Evolutionary conservation across 768 basidiomycete species (phyloP), one percentile per base, ranked within the genome.

Genomic region (Neoboletus magnificus): DNA sequence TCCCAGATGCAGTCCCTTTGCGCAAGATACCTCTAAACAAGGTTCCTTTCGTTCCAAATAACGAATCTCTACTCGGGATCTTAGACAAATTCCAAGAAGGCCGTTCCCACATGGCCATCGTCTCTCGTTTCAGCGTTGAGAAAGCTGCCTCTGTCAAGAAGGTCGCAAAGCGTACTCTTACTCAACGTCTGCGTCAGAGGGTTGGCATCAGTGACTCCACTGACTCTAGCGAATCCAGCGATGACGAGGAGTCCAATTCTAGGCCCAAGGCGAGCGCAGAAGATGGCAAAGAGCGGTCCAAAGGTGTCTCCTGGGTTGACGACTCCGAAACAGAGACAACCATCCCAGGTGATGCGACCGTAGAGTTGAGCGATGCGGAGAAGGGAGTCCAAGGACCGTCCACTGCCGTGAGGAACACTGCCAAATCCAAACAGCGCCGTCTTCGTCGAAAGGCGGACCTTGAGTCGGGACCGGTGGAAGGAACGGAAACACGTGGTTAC

Each of bases 71-170:
- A 1, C 79, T 94, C 15, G 85, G 88, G 25, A 90, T 93, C 57
- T 77, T 95, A 32, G 92, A 94, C 69, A 87, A 79, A 57, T 95
- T 95, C 70, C 92, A 94, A 69, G 91, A 93, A 65, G 93, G 91
- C 5, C 80, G 91, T 30, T 91, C 88, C 40, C 93, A 96, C 67
- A 94, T 96, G 83, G 93, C 93, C 22, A 89, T 95, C 61, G 91
- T 94, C 50, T 85, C 85, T 58, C 83, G 90, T 43, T 83, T 89
- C 61, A 87, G 84, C 50, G 79, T 79, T 13, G 83, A 86, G 55
- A 86, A 84, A 70, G 88, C 88, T 18, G 78, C 83, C n/a, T 86
- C 85, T 49, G 85, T 93, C 52, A 93, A 92, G 79, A 82, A 89
- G 60, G 88, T 84, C 5, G 90, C 90, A 40, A 93, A 92, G 66